Conservation (phyloP, 1,139 yeast genomes). For the Geotrichum bryndzae region DNA sequence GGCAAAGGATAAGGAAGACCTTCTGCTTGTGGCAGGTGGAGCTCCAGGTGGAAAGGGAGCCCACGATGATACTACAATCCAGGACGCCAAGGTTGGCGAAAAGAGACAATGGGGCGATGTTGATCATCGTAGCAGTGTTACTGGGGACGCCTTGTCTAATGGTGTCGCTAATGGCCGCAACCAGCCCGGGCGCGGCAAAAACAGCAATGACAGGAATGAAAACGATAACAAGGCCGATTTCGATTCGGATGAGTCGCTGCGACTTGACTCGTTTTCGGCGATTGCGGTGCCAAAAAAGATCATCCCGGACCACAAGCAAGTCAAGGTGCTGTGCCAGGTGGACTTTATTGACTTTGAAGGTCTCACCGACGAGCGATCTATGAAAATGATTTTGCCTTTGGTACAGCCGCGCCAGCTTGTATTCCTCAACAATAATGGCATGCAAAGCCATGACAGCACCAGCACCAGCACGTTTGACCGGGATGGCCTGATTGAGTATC, state of each 20-base stretch:
- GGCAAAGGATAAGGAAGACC: conserved; percentile 10
- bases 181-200: conserved; percentile 5
- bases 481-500: background rate
- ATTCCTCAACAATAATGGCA: conserved; percentile 31
- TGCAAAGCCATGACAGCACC: background rate
- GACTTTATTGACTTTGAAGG: conserved; percentile 82
- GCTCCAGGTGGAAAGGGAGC: background rate
- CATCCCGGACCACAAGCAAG: conserved; percentile 35
- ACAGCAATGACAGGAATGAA: conserved; percentile 23
- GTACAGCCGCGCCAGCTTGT: conserved; percentile 74
- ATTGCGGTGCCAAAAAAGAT: conserved; percentile 48
- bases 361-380: conserved; percentile 74
- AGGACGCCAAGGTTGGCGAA: conserved; percentile 36
- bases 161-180: background rate
- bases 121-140: background rate
- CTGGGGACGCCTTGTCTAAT: background rate
- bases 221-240: conserved; percentile 18
- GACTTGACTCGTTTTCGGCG: conserved; percentile 49
- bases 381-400: conserved; percentile 70
- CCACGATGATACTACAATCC: background rate
- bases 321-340: conserved; percentile 61
- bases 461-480: background rate
- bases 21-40: background rate
- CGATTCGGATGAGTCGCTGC: conserved; percentile 41
- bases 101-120: conserved; percentile 36